A percentile compares a stretch with the other conserved stretches of the same genome.
phyloP scores from a whole-genome alignment of 2,329 filamentous ascomycete genomes.

The Immersiporthe knoxdaviesiana region DNA sequence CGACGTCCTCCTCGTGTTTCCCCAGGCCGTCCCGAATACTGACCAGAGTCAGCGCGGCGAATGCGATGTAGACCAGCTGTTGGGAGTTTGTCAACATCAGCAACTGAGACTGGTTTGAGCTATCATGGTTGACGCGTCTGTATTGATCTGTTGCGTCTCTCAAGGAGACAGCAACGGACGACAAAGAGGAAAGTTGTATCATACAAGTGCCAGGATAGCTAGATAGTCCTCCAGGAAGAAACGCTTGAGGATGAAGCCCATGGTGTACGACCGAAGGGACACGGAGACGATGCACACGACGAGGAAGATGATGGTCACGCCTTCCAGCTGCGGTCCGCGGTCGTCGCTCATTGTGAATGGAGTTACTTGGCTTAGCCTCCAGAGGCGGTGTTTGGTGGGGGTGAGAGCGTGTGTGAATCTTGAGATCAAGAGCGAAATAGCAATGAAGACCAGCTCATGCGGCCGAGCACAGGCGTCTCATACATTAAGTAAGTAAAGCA shows the following conservation, averaged over 20 bases:
- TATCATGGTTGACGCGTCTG: not conserved
- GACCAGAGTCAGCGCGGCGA: slow-evolving; percentile 30
- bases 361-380: not conserved
- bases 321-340: slow-evolving; percentile 35
- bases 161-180: not conserved
- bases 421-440: not conserved
- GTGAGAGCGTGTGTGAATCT: not conserved
- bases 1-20: slow-evolving; percentile 32
- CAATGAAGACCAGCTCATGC: not conserved
- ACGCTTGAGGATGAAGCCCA: slow-evolving; percentile 38
- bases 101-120: not conserved
- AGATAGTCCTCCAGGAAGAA: slow-evolving; percentile 42
- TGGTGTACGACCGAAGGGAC: slow-evolving; percentile 39
- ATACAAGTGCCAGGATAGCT: slow-evolving; percentile 39
- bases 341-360: slow-evolving; percentile 2
- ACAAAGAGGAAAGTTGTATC: not conserved
- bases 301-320: slow-evolving; percentile 39
- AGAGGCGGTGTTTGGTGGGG: not conserved
- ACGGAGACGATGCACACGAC: slow-evolving; percentile 40
- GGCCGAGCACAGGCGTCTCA: not conserved
- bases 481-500: not conserved
- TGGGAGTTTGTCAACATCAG: not conserved
- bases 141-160: not conserved
- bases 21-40: slow-evolving; percentile 38
- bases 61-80: slow-evolving; percentile 34